A percentile compares a stretch with the other conserved stretches of the same genome.
Conservation (phyloP, 805 yeast species). For the Lipomyces orientalis region DNA sequence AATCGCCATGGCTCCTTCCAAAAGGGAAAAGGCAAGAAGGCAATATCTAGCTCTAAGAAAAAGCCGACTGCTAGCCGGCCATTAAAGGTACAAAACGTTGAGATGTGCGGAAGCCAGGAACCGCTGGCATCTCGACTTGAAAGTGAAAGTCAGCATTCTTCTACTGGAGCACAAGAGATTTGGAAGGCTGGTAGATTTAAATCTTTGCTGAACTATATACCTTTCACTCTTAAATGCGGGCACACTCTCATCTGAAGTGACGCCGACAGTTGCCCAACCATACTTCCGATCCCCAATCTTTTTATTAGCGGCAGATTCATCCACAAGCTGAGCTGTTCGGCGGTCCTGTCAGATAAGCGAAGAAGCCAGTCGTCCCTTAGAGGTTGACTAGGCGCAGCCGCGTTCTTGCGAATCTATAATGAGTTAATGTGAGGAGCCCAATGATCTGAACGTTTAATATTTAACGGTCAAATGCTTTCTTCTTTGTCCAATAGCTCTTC, state of each 20-base stretch:
- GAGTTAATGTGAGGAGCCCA: no score
- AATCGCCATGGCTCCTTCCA: neutral
- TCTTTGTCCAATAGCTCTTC: neutral
- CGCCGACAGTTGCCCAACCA: no score
- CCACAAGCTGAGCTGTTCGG: constrained; percentile 1
- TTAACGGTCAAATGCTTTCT: neutral
- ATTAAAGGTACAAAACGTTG: neutral
- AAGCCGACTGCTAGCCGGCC: neutral
- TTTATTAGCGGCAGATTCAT: constrained; percentile 6
- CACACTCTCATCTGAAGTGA: constrained; percentile 4
- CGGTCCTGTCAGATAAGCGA: no score
- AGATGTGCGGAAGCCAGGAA: neutral
- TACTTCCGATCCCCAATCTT: neutral
- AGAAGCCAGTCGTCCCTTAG: constrained; percentile 8
- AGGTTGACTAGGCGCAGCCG: constrained; percentile 1
- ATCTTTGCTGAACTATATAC: neutral
- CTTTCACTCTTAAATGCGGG: constrained; percentile 1
- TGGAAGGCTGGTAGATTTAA: neutral
- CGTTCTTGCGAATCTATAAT: neutral
- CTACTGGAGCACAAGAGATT: neutral
- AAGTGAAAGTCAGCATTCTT: neutral
- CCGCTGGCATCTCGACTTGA: neutral
- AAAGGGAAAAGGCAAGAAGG: neutral
- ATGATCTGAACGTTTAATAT: neutral
- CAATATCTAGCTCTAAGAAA: no score